Conservation (phyloP, 495 filamentous ascomycete species). For the Trichoderma reesei region DNA sequence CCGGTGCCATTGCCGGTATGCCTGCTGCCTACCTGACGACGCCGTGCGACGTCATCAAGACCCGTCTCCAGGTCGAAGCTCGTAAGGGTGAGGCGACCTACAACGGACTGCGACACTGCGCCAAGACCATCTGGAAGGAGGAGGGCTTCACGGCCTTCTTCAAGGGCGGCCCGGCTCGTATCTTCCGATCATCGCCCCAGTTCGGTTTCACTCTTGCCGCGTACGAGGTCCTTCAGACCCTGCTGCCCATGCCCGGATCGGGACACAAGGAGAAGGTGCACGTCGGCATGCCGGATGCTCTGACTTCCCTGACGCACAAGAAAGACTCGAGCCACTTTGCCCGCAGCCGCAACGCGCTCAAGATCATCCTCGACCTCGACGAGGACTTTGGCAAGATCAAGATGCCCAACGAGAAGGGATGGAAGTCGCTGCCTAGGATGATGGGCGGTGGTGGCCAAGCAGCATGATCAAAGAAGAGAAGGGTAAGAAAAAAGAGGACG, state of each 20-base stretch:
- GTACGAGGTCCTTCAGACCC: slow-evolving; percentile 82
- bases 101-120: slow-evolving; percentile 78
- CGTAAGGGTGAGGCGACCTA: slow-evolving; percentile 87
- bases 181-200: slow-evolving; percentile 87
- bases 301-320: slow-evolving; percentile 36
- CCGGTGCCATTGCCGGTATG: slow-evolving; percentile 97
- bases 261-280: slow-evolving; percentile 27
- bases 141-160: slow-evolving; percentile 96
- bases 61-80: slow-evolving; percentile 91
- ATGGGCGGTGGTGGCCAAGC: slow-evolving; percentile 21
- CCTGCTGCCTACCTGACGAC: slow-evolving; percentile 96
- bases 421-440: slow-evolving; percentile 36
- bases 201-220: slow-evolving; percentile 95
- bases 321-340: slow-evolving; percentile 64
- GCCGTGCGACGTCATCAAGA: slow-evolving; percentile 98
- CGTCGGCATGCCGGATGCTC: slow-evolving; percentile 16
- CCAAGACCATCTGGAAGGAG: slow-evolving; percentile 70
- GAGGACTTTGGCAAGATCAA: slow-evolving; percentile 70
- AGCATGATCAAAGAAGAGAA: neutral
- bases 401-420: slow-evolving; percentile 44
- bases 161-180: slow-evolving; percentile 93
- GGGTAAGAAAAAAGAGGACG: too few species aligned
- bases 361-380: slow-evolving; percentile 91
- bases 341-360: slow-evolving; percentile 86
- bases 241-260: slow-evolving; percentile 66